These are phyloP conservation scores for Oryza australiensis DNA, from an alignment of 176 grass and related monocot genomes.

Conservation along the genomic window DNA sequence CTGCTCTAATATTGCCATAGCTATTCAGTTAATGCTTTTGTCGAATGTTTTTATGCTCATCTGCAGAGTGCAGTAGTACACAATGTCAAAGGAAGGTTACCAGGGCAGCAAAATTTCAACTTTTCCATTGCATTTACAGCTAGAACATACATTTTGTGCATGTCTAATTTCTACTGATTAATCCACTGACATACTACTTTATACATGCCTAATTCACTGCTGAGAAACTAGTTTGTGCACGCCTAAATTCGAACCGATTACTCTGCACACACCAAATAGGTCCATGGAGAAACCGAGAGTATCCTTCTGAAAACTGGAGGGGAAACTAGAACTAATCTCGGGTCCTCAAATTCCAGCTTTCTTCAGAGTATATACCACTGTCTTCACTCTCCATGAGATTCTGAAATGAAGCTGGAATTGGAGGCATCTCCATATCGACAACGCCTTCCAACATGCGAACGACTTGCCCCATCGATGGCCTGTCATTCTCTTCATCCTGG, in stretches of 20 bases:
- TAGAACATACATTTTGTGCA: not conserved
- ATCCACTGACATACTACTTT: not conserved
- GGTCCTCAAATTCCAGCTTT: not conserved
- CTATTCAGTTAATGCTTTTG: not conserved
- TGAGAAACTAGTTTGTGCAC: not conserved
- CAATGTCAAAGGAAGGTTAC: not conserved
- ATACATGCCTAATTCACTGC: not conserved
- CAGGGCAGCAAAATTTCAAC: not conserved
- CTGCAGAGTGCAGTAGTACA: not conserved
- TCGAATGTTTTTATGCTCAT: not conserved
- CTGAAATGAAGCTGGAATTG: constrained; percentile 42
- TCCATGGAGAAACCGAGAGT: not conserved
- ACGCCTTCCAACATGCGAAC: constrained; percentile 44
- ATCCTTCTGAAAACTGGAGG: no score
- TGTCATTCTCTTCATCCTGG: constrained; percentile 38
- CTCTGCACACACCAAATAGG: not conserved
- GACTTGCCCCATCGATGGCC: constrained; percentile 53
- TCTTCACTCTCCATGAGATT: constrained; percentile 29
- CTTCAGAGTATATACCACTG: constrained; percentile 21
- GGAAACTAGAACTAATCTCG: not conserved
- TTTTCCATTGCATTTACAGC: not conserved
- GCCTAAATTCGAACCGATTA: not conserved
- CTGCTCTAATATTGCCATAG: not conserved
- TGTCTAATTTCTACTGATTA: not conserved
- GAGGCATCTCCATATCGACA: constrained; percentile 28